Conservation (phyloP, 257 asterid genomes). For the Rubia yunnanensis region DNA sequence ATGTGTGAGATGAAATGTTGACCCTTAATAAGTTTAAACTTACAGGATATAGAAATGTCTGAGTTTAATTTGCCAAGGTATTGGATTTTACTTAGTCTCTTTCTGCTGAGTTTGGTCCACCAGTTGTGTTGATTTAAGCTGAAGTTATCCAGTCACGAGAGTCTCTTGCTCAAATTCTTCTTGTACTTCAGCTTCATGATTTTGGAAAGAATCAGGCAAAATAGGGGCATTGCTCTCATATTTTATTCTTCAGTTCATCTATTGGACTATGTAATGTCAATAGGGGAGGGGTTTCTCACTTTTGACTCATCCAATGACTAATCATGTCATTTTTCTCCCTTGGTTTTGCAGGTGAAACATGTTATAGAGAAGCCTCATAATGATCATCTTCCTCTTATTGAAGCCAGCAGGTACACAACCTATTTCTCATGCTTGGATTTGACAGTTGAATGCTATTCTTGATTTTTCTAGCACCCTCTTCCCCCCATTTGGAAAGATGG, state of each 20-base stretch:
- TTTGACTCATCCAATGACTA: background rate
- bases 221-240: background rate
- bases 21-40: background rate
- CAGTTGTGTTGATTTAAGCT: background rate
- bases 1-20: background rate
- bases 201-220: background rate
- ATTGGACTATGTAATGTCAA: background rate
- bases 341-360: slow-evolving; percentile 61
- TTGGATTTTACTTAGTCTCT: background rate
- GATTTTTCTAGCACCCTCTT: background rate
- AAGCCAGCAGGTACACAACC: slow-evolving; percentile 83
- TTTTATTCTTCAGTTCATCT: background rate
- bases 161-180: background rate
- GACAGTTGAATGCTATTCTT: background rate
- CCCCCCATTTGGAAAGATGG: background rate
- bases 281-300: background rate
- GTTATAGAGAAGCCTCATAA: slow-evolving; percentile 94
- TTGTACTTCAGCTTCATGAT: background rate
- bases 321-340: background rate
- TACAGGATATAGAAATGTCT: no score
- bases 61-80: background rate
- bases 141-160: background rate
- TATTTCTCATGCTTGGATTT: background rate
- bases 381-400: slow-evolving; percentile 93
- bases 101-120: background rate